Evolutionary conservation across 441 rosid species (phyloP).

Genomic region (Arabidopsis hybrid): DNA sequence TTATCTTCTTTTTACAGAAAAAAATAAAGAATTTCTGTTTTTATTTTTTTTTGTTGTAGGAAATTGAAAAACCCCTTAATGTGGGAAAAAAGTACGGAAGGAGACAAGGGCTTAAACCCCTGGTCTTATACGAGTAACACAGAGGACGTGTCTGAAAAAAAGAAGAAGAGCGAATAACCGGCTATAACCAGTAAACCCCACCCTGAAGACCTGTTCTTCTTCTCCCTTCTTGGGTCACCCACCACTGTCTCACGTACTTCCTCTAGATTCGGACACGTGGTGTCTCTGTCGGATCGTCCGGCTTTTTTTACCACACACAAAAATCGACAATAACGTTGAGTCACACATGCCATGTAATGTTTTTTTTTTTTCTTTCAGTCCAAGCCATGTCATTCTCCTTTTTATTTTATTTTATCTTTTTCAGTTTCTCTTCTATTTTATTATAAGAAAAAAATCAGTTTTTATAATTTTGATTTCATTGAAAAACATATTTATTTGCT

Average conservation of each 20-base stretch:
- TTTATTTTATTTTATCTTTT: slow-evolving; percentile 2
- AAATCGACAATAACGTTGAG: slow-evolving; percentile 43
- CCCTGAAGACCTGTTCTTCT: slow-evolving; percentile 52
- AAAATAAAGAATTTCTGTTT: not conserved
- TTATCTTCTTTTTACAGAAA: not conserved
- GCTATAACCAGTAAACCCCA: slow-evolving; percentile 45
- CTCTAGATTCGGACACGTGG: slow-evolving; percentile 39
- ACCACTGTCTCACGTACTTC: slow-evolving; percentile 43
- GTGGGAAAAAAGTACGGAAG: slow-evolving; percentile 6
- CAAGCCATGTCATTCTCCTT: slow-evolving; percentile 42
- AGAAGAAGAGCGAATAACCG: slow-evolving; percentile 44
- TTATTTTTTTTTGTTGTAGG: not conserved
- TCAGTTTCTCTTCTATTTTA: not conserved
- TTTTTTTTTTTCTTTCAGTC: slow-evolving; percentile 16
- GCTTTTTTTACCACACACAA: slow-evolving; percentile 35
- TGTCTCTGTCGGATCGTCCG: slow-evolving; percentile 33
- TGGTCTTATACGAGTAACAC: slow-evolving; percentile 37
- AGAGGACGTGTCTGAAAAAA: slow-evolving; percentile 31
- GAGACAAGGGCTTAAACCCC: slow-evolving; percentile 36
- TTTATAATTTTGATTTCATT: not conserved
- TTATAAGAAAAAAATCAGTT: not conserved
- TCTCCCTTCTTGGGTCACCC: slow-evolving; percentile 45
- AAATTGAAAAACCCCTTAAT: slow-evolving; percentile 32
- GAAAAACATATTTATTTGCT: not conserved
- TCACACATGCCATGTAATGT: slow-evolving; percentile 40